These are phyloP conservation scores for Neurospora tetrasperma DNA, from an alignment of 495 filamentous ascomycete species.

Conservation along the genomic window DNA sequence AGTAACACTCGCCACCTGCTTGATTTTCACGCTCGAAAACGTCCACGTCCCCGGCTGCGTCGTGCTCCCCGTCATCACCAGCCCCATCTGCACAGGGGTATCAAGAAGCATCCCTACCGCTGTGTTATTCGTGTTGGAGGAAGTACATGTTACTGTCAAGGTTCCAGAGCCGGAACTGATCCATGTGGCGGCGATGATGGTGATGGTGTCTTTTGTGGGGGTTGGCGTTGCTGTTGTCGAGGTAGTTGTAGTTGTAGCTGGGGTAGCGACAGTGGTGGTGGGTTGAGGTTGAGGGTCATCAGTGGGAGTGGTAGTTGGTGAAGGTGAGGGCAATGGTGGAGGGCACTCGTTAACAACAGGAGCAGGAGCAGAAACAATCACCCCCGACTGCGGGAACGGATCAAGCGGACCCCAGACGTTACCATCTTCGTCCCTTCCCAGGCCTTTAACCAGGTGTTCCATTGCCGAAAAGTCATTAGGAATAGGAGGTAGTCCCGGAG, in stretches of 20 bases:
- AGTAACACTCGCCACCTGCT: neutral
- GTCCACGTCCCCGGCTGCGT: neutral
- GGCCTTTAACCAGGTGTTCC: conserved; percentile 11
- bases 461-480: conserved; percentile 9
- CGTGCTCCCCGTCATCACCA: neutral
- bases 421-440: conserved; percentile 11
- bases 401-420: conserved; percentile 12
- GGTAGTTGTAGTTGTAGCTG: too few relatives aligned
- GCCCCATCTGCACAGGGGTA: neutral
- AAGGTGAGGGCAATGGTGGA: too few relatives aligned
- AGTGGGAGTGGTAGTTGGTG: neutral
- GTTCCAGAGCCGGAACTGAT: conserved; percentile 12
- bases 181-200: conserved; percentile 8
- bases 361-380: neutral
- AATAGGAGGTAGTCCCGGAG: conserved; percentile 9
- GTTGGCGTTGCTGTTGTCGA: neutral
- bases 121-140: conserved; percentile 19
- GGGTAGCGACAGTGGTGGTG: neutral
- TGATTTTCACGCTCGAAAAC: neutral
- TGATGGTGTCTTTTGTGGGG: neutral
- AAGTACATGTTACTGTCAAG: conserved; percentile 9
- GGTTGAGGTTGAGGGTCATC: neutral
- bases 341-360: neutral
- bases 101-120: conserved; percentile 32
- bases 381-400: conserved; percentile 14